phyloP scores from a whole-genome alignment of 305 asterid species.

The Rubia tinctorum region DNA sequence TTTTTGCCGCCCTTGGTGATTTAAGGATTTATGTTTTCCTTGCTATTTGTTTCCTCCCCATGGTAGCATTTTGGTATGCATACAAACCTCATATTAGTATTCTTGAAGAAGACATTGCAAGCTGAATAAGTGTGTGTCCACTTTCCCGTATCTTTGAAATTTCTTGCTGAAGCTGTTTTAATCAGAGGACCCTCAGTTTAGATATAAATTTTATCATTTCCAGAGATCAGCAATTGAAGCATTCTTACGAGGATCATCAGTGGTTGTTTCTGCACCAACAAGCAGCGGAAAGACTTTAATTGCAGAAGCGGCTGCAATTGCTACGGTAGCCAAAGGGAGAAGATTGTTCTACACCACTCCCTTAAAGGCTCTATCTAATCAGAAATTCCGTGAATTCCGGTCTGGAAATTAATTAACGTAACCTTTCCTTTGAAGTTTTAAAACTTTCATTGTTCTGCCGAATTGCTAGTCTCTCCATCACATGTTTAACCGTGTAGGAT shows the following conservation, averaged over 20 bases:
- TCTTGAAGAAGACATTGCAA: not conserved
- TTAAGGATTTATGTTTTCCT: not conserved
- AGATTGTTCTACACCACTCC: conserved; percentile 97
- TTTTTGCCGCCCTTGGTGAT: not conserved
- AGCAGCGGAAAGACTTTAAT: conserved; percentile 99
- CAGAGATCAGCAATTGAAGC: conserved; percentile 83
- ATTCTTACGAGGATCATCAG: conserved; percentile 90
- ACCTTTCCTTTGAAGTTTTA: not conserved
- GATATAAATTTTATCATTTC: not conserved
- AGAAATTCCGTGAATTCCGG: conserved; percentile 99
- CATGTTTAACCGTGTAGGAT: conserved; percentile 17
- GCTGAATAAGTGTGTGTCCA: not conserved
- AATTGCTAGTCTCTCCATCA: conserved; percentile 10
- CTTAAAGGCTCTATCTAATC: conserved; percentile 93
- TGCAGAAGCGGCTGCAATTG: conserved; percentile 98
- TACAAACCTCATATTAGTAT: not conserved
- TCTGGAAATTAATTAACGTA: conserved; percentile 24
- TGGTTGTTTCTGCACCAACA: conserved; percentile 98
- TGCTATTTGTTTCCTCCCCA: not conserved
- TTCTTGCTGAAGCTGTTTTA: not conserved
- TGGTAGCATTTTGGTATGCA: not conserved
- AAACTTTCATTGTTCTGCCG: conserved; percentile 6
- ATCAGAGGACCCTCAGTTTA: too few species aligned
- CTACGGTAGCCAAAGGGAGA: conserved; percentile 83
- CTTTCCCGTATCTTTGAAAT: not conserved